Evolutionary conservation across 495 filamentous ascomycete species (phyloP), one percentile per base, ranked within the genome.

Genomic region (Penicillium silybi): DNA sequence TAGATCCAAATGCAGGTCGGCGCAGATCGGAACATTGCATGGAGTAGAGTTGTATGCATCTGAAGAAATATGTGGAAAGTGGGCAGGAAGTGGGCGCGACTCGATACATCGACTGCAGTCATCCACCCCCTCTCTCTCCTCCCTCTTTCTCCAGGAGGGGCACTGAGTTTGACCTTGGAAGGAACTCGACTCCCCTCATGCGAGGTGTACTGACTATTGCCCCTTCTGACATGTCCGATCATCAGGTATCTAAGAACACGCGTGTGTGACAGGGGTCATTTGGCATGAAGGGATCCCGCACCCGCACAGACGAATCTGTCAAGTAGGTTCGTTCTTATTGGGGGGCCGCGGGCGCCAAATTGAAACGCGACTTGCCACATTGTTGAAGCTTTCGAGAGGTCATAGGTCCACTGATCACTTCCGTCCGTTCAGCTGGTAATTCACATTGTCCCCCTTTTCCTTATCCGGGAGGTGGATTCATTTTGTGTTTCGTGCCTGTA

Each of bases 361-460:
- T 61, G 58, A 64, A 61, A 53, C 54, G 52, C 45, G 50, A 56
- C 27, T 57, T 50, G 54, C 58, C 51, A 54, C 54, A 58, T 61
- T 52, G 44, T 39, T 48, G 29, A 10, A 32, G 29, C 19, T 35
- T 47, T 10, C 29, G n/a, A n/a, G n/a, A n/a, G n/a, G n/a, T n/a
- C n/a, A n/a, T n/a, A n/a, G n/a, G n/a, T n/a, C n/a, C n/a, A n/a
- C n/a, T n/a, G n/a, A n/a, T n/a, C n/a, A n/a, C n/a, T n/a, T n/a
- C n/a, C n/a, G n/a, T n/a, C n/a, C n/a, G n/a, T 32, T 15, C 29
- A 32, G 29, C 29, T 32, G 29, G 10, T 10, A 32, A 32, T 13
- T 32, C 11, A 32, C 29, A 3, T 13, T 10, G 2, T 11, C 3
- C 29, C 29, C 6, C 27, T 29, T 29, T 8, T 29, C 29, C 29